Conservation (phyloP, 1,284 basidiomycete genomes). For the Fomitopsis schrenkii region DNA sequence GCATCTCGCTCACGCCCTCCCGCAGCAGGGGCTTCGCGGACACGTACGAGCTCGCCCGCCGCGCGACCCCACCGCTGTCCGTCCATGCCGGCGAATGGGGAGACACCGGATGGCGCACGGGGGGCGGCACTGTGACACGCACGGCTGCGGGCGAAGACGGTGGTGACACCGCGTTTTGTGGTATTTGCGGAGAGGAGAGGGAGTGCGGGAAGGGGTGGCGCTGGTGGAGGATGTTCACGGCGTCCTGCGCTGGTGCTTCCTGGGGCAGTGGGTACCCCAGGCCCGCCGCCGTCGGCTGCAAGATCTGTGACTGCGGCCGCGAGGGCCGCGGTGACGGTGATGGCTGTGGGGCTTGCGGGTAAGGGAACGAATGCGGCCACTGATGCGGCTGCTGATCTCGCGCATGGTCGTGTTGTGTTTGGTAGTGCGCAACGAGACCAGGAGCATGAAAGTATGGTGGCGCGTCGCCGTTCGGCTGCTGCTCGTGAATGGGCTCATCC, state of each 20-base stretch:
- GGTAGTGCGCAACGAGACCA: not conserved
- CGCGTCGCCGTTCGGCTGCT: slow-evolving; percentile 11
- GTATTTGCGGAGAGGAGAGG: slow-evolving; percentile 22
- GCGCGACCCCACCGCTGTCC: not conserved
- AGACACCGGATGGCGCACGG: not conserved
- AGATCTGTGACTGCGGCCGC: not conserved
- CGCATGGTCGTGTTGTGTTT: slow-evolving; percentile 1
- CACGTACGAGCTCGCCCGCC: slow-evolving; percentile 1
- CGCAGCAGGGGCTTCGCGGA: not conserved
- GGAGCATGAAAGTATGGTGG: not conserved
- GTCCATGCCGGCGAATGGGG: not conserved
- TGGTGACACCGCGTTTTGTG: not conserved
- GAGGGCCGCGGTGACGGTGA: not conserved
- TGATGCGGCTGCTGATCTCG: slow-evolving; percentile 11
- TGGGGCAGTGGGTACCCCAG: not conserved
- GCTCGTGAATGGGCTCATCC: slow-evolving; percentile 8
- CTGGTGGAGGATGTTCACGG: slow-evolving; percentile 14
- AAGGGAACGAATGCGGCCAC: slow-evolving; percentile 1
- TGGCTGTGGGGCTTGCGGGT: not conserved
- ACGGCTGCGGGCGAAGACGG: slow-evolving; percentile 2
- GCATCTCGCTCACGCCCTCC: not conserved
- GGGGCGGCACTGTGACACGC: slow-evolving; percentile 3
- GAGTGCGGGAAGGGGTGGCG: slow-evolving; percentile 26
- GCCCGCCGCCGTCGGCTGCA: not conserved
- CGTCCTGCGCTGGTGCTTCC: slow-evolving; percentile 1